These are phyloP conservation scores for Phialophora expanda DNA, from an alignment of 2,329 filamentous ascomycete species.

Conservation along the genomic window DNA sequence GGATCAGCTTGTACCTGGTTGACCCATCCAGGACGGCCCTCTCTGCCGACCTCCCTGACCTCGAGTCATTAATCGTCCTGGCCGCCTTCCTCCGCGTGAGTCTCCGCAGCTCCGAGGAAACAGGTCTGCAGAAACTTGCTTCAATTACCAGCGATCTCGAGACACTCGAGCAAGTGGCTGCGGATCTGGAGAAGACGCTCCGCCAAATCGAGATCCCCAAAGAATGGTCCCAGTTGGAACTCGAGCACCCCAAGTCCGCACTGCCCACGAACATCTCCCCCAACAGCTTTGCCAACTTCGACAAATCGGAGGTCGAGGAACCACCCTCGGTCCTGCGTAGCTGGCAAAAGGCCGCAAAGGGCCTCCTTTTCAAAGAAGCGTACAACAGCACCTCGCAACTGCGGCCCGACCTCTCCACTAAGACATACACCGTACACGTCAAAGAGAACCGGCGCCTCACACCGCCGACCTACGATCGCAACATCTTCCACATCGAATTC, in stretches of 20 bases:
- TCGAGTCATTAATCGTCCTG: constrained; percentile 73
- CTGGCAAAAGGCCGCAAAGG: constrained; percentile 86
- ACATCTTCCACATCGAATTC: constrained; percentile 99
- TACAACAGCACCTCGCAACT: constrained; percentile 75
- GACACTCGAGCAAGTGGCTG: constrained; percentile 64
- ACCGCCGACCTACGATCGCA: constrained; percentile 85
- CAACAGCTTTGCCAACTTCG: constrained; percentile 82
- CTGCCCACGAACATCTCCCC: constrained; percentile 70
- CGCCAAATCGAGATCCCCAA: constrained; percentile 76
- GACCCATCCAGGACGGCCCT: constrained; percentile 72
- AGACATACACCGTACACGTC: constrained; percentile 86
- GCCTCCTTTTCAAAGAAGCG: constrained; percentile 90
- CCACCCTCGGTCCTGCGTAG: constrained; percentile 68
- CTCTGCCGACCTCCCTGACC: constrained; percentile 66
- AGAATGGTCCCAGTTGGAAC: constrained; percentile 75
- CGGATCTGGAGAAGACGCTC: constrained; percentile 70
- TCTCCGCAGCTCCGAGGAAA: constrained; percentile 66
- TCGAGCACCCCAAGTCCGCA: constrained; percentile 58
- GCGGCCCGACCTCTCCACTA: constrained; percentile 82
- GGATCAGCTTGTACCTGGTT: constrained; percentile 73
- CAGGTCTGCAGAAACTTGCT: constrained; percentile 70
- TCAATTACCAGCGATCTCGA: constrained; percentile 64
- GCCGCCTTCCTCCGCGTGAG: constrained; percentile 82
- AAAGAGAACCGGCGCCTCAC: constrained; percentile 96
- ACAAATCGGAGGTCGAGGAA: constrained; percentile 74